Evolutionary conservation across 768 basidiomycete genomes (phyloP).

Genomic region (Chalciporus sphaerocephalus): DNA sequence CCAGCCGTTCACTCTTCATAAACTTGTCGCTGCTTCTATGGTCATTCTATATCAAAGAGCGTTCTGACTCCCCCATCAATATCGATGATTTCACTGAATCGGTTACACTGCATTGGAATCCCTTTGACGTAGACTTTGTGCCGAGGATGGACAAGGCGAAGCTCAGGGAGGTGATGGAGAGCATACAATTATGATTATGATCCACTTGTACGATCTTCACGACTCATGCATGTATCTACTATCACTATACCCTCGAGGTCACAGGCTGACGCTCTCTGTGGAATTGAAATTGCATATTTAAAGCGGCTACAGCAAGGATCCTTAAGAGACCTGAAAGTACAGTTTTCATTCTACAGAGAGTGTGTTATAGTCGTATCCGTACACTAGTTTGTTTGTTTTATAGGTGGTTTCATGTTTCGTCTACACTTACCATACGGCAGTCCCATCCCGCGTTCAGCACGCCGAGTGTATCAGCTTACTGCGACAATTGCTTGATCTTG

Average conservation of each 20-base stretch:
- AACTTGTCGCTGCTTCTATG: slow-evolving; percentile 57
- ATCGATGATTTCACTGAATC: slow-evolving; percentile 52
- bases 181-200: background rate
- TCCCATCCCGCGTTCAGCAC: background rate
- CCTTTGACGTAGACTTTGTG: slow-evolving; percentile 53
- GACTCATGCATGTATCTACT: no score
- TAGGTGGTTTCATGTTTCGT: background rate
- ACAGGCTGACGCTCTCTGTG: background rate
- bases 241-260: background rate
- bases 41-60: slow-evolving; percentile 52
- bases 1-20: slow-evolving; percentile 47
- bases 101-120: slow-evolving; percentile 51
- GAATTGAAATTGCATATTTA: background rate
- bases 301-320: no score
- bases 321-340: background rate
- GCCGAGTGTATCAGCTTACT: slow-evolving; percentile 6
- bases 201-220: no score
- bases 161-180: slow-evolving; percentile 15
- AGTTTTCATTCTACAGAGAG: background rate
- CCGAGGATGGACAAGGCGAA: slow-evolving; percentile 33
- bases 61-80: slow-evolving; percentile 50
- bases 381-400: background rate
- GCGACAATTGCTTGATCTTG: slow-evolving; percentile 42
- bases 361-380: background rate
- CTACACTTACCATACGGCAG: background rate